A percentile compares a stretch with the other conserved stretches of the same genome.
phyloP scores from a whole-genome alignment of 768 basidiomycete species.

The Cyclocybe aegerita region DNA sequence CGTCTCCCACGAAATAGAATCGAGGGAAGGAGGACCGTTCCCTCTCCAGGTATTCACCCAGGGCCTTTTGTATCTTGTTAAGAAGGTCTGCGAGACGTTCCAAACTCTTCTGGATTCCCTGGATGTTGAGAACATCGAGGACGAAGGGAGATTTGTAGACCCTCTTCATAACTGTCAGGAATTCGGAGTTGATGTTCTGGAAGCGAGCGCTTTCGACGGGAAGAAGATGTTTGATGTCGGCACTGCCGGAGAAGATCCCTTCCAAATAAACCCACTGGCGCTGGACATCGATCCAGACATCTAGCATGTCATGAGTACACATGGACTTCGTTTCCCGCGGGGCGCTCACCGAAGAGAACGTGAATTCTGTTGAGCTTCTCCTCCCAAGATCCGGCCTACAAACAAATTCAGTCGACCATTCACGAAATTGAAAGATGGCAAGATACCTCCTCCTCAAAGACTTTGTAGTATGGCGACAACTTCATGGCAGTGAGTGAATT shows the following conservation, averaged over 20 bases:
- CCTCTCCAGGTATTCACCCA: constrained; percentile 97
- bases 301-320: constrained; percentile 34
- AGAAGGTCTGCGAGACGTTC: constrained; percentile 95
- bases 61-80: constrained; percentile 98
- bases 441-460: constrained; percentile 83
- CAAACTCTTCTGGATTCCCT: constrained; percentile 93
- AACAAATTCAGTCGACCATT: constrained; percentile 8
- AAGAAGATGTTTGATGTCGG: constrained; percentile 98
- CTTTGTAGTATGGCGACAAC: constrained; percentile 96
- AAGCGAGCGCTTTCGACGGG: constrained; percentile 98
- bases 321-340: background rate
- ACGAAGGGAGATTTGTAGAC: constrained; percentile 99
- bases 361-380: constrained; percentile 96
- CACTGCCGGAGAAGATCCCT: constrained; percentile 99
- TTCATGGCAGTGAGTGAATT: constrained; percentile 98
- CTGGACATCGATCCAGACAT: constrained; percentile 99
- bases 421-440: background rate
- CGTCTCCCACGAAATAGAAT: constrained; percentile 99
- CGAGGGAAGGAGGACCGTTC: constrained; percentile 98
- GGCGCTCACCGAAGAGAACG: constrained; percentile 80
- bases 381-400: constrained; percentile 86
- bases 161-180: constrained; percentile 98
- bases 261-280: constrained; percentile 99
- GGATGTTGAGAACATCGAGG: constrained; percentile 94
- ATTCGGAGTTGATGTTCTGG: constrained; percentile 98